Conservation (phyloP, 2,329 filamentous ascomycete species). For the Fusarium napiforme region DNA sequence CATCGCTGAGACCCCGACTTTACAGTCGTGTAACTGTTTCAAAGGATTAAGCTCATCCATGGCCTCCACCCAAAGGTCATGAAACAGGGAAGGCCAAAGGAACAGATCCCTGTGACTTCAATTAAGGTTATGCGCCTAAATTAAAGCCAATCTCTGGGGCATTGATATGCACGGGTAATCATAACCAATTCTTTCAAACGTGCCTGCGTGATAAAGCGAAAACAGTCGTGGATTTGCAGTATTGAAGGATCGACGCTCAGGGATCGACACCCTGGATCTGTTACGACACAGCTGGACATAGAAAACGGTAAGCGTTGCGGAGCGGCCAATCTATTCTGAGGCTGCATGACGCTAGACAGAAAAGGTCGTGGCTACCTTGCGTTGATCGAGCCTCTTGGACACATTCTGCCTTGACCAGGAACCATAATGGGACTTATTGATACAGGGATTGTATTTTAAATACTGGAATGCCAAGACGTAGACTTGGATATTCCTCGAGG, state of each 20-base stretch:
- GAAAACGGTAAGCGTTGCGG: background rate
- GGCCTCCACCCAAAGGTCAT: background rate
- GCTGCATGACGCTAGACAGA: background rate
- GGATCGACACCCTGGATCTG: too few species aligned
- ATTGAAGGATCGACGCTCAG: background rate
- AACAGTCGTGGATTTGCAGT: background rate
- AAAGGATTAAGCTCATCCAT: background rate
- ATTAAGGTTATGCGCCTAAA: background rate
- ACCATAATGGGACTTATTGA: background rate
- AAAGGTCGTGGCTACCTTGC: background rate
- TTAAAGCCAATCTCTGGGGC: too few species aligned
- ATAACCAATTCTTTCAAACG: background rate
- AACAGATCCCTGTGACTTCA: background rate
- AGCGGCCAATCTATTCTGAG: background rate
- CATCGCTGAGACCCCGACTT: background rate
- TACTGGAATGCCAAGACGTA: background rate
- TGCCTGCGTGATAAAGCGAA: background rate
- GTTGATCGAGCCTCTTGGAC: background rate
- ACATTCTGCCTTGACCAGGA: background rate
- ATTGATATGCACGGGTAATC: background rate
- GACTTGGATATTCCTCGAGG: accelerated
- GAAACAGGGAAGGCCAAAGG: background rate
- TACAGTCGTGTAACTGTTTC: background rate
- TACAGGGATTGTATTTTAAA: background rate
- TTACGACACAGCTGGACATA: background rate